These are phyloP conservation scores for Anethum foeniculum DNA, from an alignment of 140 eudicot species.

Conservation along the genomic window DNA sequence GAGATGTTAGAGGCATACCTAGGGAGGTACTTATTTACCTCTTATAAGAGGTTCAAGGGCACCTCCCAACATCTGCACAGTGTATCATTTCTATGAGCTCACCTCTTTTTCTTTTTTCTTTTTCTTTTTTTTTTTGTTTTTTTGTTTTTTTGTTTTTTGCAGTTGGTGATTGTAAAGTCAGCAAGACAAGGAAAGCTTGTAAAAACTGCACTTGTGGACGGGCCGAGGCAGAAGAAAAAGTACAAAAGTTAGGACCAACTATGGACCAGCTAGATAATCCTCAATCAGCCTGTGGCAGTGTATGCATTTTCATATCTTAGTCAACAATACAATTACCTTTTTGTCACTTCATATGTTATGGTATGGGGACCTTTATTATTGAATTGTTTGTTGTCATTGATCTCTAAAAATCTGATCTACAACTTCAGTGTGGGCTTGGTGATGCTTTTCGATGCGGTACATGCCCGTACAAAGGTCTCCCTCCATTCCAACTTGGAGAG, in stretches of 20 bases:
- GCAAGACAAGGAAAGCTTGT: slow-evolving; percentile 82
- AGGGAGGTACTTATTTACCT: neutral
- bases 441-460: slow-evolving; percentile 89
- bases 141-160: slow-evolving; percentile 3
- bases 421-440: slow-evolving; percentile 71
- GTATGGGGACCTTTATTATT: neutral
- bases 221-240: slow-evolving; percentile 75
- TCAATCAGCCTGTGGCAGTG: slow-evolving; percentile 89
- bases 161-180: slow-evolving; percentile 83
- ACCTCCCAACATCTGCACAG: neutral
- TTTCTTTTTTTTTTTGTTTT: too few relatives aligned
- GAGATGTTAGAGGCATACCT: neutral
- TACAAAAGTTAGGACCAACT: slow-evolving; percentile 58
- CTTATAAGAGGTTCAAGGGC: neutral
- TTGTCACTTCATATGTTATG: neutral
- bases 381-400: neutral
- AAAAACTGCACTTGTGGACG: slow-evolving; percentile 88
- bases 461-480: slow-evolving; percentile 93
- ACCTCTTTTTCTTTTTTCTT: neutral
- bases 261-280: slow-evolving; percentile 68
- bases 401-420: neutral
- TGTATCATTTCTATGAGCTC: neutral
- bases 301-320: slow-evolving; percentile 23
- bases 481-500: slow-evolving; percentile 78
- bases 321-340: neutral